phyloP scores from a whole-genome alignment of 345 rosid genomes.

The Arabidopsis thaliana region TAIR10.1 NC_003076.8:17642001-17642500 shows the following conservation, averaged over 20 bases:
- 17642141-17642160: constrained; percentile 82
- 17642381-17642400: constrained; percentile 98
- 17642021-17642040: constrained; percentile 57
- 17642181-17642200: constrained; percentile 86
- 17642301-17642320: constrained; percentile 64
- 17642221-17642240: constrained; percentile 56
- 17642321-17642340: constrained; percentile 54
- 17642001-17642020: constrained; percentile 71
- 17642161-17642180: constrained; percentile 83
- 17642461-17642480: constrained; percentile 76
- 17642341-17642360: constrained; percentile 51
- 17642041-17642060: constrained; percentile 54
- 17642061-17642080: constrained; percentile 67
- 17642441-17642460: constrained; percentile 75
- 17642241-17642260: constrained; percentile 20
- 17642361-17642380: constrained; percentile 71
- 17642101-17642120: constrained; percentile 75
- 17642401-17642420: constrained; percentile 63
- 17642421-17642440: constrained; percentile 73
- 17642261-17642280: constrained; percentile 53
- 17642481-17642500: constrained; percentile 60
- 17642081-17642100: constrained; percentile 84
- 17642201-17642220: constrained; percentile 86
- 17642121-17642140: constrained; percentile 84
- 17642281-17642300: constrained; percentile 62